Evolutionary conservation across 495 filamentous ascomycete species (phyloP), one percentile per base, ranked within the genome.

Genomic region (Penicillium chermesinum): DNA sequence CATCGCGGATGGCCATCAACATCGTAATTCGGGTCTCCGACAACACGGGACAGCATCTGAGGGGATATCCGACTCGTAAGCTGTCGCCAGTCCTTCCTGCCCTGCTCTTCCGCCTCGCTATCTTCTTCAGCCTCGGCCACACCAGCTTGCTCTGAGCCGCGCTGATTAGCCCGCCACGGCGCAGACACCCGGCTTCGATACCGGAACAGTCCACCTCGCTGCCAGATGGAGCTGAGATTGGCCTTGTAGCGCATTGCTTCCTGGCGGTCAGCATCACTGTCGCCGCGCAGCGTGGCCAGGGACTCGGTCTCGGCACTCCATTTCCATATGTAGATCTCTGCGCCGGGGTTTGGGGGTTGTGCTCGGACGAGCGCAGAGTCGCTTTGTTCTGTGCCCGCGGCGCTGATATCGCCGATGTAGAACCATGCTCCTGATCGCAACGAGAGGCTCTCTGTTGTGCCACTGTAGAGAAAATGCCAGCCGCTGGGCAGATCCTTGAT

Each of bases 371-470:
- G 45, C n/a, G 53, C 50, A 7, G 46, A 44, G 4, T 52, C 40
- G 38, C 60, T 46, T 18, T 44, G 37, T 14, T 41, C 22, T n/a
- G 51, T 36, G 18, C 54, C 52, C 35, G 50, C 42, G 7, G 38
- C 35, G 35, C 37, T 34, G 44, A 62, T 45, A 52, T 72, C 63
- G 6, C 64, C 63, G 33, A 86, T 67, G 44, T 75, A 65, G 62
- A 85, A 81, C 82, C 82, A 86, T 33, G 73, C 71, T 7, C 82
- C 82, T 50, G 79, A 73, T 10, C 82, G 72, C 12, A 83, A 60
- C 4, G 81, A 81, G 18, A 80, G 62, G 12, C 74, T 75, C 19
- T 74, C 64, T 37, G 74, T 80, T 18, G 78, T 73, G 17, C 78
- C 70, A 0, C 75, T 79, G 57, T 83, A 86, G 14, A 82, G 61